Percentiles rank a stretch among this genome's conserved stretches.
Conservation (phyloP, 331 rosid species). For the Pyrus hybrid region DNA sequence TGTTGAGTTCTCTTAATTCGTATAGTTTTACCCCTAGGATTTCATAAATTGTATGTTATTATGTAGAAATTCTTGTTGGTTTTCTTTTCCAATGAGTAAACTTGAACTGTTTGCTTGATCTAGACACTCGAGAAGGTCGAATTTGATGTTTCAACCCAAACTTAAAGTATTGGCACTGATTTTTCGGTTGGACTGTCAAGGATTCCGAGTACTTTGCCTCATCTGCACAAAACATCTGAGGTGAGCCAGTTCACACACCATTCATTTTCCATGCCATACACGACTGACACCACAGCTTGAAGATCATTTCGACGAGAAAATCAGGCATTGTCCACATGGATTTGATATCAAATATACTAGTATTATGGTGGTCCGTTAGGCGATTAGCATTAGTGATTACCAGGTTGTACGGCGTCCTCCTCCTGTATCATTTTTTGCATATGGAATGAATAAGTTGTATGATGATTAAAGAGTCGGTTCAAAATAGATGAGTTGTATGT, state of each 20-base stretch:
- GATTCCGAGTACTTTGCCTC: not conserved
- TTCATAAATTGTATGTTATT: not conserved
- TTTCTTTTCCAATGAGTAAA: not conserved
- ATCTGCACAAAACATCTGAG: not conserved
- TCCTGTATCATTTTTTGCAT: not conserved
- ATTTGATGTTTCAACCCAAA: slow-evolving; percentile 5
- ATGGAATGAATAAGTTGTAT: not conserved
- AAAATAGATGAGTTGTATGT: not conserved
- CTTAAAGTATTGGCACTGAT: not conserved
- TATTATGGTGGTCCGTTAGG: not conserved
- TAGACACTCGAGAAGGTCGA: slow-evolving; percentile 23
- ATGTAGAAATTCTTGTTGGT: not conserved
- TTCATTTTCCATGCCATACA: not conserved
- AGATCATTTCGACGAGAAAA: not conserved
- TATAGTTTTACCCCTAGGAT: not conserved
- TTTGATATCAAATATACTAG: too few species aligned
- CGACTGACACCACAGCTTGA: not conserved
- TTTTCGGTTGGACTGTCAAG: not conserved
- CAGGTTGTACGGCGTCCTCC: not conserved
- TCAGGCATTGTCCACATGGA: not conserved
- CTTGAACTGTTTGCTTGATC: not conserved
- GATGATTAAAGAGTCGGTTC: not conserved
- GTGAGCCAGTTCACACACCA: not conserved
- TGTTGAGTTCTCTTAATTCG: not conserved
- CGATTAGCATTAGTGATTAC: not conserved